phyloP scores from a whole-genome alignment of 352 stramenopile species.

The Phytophthora quininea region DNA sequence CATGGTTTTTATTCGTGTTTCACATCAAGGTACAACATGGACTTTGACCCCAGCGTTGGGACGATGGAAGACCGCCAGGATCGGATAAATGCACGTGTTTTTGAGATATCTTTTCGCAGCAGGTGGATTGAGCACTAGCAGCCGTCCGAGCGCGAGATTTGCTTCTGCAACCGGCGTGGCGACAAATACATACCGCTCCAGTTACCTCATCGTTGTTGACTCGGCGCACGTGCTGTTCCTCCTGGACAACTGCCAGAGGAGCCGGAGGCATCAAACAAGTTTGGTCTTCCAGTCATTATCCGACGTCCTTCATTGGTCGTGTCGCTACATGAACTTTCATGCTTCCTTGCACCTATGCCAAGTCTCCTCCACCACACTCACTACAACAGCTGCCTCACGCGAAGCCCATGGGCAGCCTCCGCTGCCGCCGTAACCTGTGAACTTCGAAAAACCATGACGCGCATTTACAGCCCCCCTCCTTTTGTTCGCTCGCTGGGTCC shows the following conservation, averaged over 20 bases:
- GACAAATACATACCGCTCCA: too few species aligned
- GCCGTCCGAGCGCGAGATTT: background rate
- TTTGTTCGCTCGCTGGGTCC: slow-evolving; percentile 9
- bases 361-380: too few species aligned
- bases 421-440: background rate
- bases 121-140: background rate
- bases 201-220: background rate
- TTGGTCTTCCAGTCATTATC: too few species aligned
- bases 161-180: background rate
- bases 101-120: background rate
- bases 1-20: background rate
- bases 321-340: too few species aligned
- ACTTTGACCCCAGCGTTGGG: too few species aligned
- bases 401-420: too few species aligned
- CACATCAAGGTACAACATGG: background rate
- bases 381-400: too few species aligned
- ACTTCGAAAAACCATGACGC: background rate
- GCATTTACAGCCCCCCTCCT: slow-evolving; percentile 8
- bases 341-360: too few species aligned
- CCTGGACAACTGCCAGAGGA: background rate
- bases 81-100: too few species aligned
- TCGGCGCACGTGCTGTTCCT: background rate
- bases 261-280: background rate
- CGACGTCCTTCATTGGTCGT: too few species aligned
- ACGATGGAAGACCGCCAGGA: too few species aligned